phyloP scores from a whole-genome alignment of 2,329 filamentous ascomycete genomes.

The Penicillium verrucosum region DNA sequence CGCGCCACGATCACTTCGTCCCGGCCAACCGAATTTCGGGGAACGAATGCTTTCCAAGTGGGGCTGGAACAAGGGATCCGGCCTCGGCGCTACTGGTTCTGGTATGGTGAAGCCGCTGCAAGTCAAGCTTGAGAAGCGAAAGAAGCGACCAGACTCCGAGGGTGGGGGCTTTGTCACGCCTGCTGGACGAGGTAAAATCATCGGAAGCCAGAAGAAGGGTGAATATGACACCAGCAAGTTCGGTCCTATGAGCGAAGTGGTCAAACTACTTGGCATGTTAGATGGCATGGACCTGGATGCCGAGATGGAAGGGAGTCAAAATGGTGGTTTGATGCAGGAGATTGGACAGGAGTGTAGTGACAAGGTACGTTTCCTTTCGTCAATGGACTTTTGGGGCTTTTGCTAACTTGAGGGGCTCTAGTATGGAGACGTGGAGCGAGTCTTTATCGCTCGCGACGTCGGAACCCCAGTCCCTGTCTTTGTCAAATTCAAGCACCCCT shows the following conservation, averaged over 20 bases:
- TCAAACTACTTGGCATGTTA: slow-evolving; percentile 81
- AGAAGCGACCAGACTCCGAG: slow-evolving; percentile 73
- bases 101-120: slow-evolving; percentile 83
- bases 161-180: slow-evolving; percentile 74
- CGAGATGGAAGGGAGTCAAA: slow-evolving; percentile 66
- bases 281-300: slow-evolving; percentile 74
- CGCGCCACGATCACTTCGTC: slow-evolving; percentile 59
- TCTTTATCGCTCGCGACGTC: slow-evolving; percentile 67
- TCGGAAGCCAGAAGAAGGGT: slow-evolving; percentile 66
- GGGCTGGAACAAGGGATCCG: slow-evolving; percentile 84
- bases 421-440: slow-evolving; percentile 79
- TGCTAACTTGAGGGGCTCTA: slow-evolving; percentile 32
- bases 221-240: slow-evolving; percentile 54
- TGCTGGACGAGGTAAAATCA: slow-evolving; percentile 70
- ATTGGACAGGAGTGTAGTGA: slow-evolving; percentile 91
- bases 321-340: slow-evolving; percentile 73
- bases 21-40: slow-evolving; percentile 80
- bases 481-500: slow-evolving; percentile 82
- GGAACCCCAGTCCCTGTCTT: slow-evolving; percentile 66
- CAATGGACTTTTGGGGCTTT: background rate
- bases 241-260: slow-evolving; percentile 73
- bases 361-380: slow-evolving; percentile 53
- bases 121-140: slow-evolving; percentile 80
- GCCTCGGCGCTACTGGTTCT: slow-evolving; percentile 74
- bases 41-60: slow-evolving; percentile 88